Base-by-base conservation (phyloP, 352 stramenopile species). In the Halophytophthora polymorphica region DNA sequence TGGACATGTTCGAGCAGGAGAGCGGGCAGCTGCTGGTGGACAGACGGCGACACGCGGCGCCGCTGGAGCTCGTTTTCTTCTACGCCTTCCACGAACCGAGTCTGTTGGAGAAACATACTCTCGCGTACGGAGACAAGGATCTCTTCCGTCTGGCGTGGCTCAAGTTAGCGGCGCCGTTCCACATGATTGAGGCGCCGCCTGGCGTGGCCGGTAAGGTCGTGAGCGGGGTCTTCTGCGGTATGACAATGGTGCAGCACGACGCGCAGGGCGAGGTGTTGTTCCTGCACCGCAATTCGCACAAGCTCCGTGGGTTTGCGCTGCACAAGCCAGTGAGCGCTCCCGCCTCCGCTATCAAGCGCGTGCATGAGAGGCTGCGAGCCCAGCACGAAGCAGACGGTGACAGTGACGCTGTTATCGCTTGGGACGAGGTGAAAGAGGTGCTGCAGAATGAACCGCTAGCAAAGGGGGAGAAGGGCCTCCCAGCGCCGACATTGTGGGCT, bases 1-100 rank as follows among this genome's bases (percentile, higher is more conserved):
- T 86, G 19, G 66, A 88, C 53, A 76, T 72, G 64, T 90, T 90
- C 42, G 82, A 93, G 55, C 82, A 93, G 55, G 82, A 93, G 50
- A 87, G 72, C 21, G 82, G 79, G 0, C 82, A 93, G 29, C 61
- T 93, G 38, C 44, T 93, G n/a, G 69, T 93, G 12, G 60, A 93
- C 49, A 64, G 79, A 0, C 51, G 40, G 3, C 59, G 58, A 3
- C 73, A 87, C 47, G 15, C 53, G 4, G 41, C 46, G 5, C 77
- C 82, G 2, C 49, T 92, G 40, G 76, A 86, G n/a, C 63, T 65
- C 4, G 58, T 92, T 28, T 79, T 88, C 68, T 88, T 81, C 53
- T 90, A 86, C 53, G 73, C 60, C 1, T 63, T n/a, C n/a, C n/a
- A n/a, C 70, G 15, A 60, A 77, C 18, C 67, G 69, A 0, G 40